These are phyloP conservation scores for Musa troglodytarum DNA, from an alignment of 176 grass and related monocot species.

Conservation along the genomic window DNA sequence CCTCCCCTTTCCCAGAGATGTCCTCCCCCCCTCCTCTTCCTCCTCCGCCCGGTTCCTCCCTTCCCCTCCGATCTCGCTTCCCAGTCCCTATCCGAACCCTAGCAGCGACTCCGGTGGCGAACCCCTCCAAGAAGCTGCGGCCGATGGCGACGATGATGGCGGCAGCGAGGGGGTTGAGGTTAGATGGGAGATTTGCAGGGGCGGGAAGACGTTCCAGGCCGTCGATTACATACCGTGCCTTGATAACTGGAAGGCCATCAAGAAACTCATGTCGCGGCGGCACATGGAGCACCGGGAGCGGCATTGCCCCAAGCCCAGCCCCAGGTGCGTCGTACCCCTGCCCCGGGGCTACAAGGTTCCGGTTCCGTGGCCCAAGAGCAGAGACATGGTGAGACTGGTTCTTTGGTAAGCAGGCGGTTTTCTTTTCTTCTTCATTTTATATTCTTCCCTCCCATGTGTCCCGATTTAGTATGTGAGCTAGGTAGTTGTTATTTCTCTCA, in stretches of 20 bases:
- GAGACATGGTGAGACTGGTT: slow-evolving; percentile 88
- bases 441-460: neutral
- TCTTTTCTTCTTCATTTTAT: neutral
- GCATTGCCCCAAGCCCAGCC: slow-evolving; percentile 52
- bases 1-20: neutral
- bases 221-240: slow-evolving; percentile 86
- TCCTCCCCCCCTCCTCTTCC: slow-evolving; percentile 30
- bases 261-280: slow-evolving; percentile 50
- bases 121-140: neutral
- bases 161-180: slow-evolving; percentile 17
- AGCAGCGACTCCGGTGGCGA: slow-evolving; percentile 1
- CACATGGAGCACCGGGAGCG: slow-evolving; percentile 91
- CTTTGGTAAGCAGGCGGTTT: slow-evolving; percentile 39
- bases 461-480: neutral
- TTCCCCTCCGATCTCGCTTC: slow-evolving; percentile 9
- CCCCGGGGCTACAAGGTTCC: slow-evolving; percentile 47
- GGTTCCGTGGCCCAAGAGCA: slow-evolving; percentile 77
- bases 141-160: neutral
- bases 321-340: slow-evolving; percentile 65
- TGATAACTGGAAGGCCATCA: slow-evolving; percentile 75
- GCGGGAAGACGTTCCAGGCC: slow-evolving; percentile 47
- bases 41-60: slow-evolving; percentile 28
- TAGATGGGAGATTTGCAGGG: slow-evolving; percentile 49
- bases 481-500: neutral
- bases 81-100: neutral